Evolutionary conservation across 2,329 filamentous ascomycete genomes (phyloP), one percentile per base, ranked within the genome.

Genomic region (Ophiostoma ips): DNA sequence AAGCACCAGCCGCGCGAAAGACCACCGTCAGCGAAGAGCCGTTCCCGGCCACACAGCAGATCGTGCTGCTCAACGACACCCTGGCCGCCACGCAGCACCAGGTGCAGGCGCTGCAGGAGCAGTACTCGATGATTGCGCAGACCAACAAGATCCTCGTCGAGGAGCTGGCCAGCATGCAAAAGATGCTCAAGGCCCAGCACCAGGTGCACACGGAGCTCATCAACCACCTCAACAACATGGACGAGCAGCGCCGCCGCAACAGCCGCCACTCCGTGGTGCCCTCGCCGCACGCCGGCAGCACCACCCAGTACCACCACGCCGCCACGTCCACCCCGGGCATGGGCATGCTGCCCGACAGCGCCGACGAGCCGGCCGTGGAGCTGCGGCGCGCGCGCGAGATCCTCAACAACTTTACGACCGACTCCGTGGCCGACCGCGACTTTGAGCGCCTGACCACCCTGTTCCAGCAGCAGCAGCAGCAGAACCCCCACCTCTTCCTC

Each of bases 1-100:
- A 98, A 68, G 90, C 92, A 2, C 92, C 92, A 0, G 88, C 90
- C 2, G 86, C 90, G 3, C 75, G 90, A 56, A 96, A 95, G 63
- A 64, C 71, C 8, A 54, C 53, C 56, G 68, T 70, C 11, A 64
- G 71, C 16, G 83, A 81, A 51, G 88, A 95, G 48, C 75, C 84
- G 43, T 81, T 85, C 51, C 79, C 86, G 21, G 84, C 87, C 1
- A 83, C 81, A 21, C 88, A 94, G 63, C 90, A 95, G 64, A 83
- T 95, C 62, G 84, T 90, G 55, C 76, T 95, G 56, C 77, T 95
- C 59, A 90, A 87, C 63, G 85, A 87, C 59, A 88, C 94, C 58
- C 71, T 95, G 48, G 79, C 87, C 48, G 90, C 89, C 10, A 94
- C 89, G 6, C 87, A 95, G 60, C 87, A 94, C 61, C 90, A 96